Base-by-base conservation (phyloP, 163 green algal genomes). In the Prototheca wickerhamii region DNA sequence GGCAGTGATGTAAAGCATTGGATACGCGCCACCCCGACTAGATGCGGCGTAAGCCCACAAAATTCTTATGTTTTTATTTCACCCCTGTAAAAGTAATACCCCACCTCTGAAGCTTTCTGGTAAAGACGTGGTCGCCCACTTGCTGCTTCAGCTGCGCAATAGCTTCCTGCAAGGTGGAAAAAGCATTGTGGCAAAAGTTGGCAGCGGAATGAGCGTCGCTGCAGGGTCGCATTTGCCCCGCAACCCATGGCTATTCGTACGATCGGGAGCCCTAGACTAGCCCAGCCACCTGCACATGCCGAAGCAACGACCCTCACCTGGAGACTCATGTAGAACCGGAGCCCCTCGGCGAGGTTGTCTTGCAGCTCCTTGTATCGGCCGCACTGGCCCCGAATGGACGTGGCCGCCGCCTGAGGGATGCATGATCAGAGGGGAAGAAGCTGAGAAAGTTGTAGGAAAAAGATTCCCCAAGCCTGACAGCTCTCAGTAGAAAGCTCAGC, bases 321-420 rank as follows among this genome's bases (percentile, higher is more conserved):
- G 65, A 86, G 65, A 42, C 70, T 76, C 62, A 76, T 77, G 74
- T 86, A 86, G 62, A 86, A 86, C 60, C 76, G 68, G 63, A 86
- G 67, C n/a, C 80, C 80, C 71, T 96, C 89, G n/a, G 70, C 81
- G 56, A 94, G 75, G 83, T 95, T 91, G 65, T 90, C 82, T 29
- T 84, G 69, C 64, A 96, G 67, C 66, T 94, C 88, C 29, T 68
- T 73, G 35, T 82, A 83, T 17, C 66, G 65, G 21, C 37, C 69
- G 26, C 70, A 59, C 20, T 66, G 72, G 31, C 46, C 42, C 4
- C 78, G 60, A 31, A 89, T 63, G 40, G 74, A 80, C 7, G 26
- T 31, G 0, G 77, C 80, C 12, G 75, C 73, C 23, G 53, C 64
- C 62, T 80, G 71, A n/a, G n/a, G n/a, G n/a, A n/a, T n/a, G n/a